Evolutionary conservation across 352 stramenopile genomes (phyloP).

Genomic region (Globisporangium solare): DNA sequence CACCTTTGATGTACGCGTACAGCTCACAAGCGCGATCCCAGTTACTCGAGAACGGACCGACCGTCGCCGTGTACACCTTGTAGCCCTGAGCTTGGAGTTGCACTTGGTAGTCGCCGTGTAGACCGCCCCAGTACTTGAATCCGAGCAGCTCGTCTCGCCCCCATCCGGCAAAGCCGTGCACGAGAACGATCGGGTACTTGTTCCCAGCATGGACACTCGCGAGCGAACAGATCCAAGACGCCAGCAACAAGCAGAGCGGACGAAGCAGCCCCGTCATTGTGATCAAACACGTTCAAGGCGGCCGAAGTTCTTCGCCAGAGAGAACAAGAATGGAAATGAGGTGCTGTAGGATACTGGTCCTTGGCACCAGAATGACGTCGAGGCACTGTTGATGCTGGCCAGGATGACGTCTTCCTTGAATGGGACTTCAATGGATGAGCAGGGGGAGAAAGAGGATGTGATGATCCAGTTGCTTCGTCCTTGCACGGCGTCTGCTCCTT

Average conservation of each 20-base stretch:
- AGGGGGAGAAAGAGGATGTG: too few relatives aligned
- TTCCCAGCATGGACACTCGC: background rate
- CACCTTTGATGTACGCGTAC: constrained; percentile 45
- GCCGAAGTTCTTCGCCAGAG: too few relatives aligned
- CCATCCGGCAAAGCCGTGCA: constrained; percentile 39
- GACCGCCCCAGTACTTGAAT: constrained; percentile 30
- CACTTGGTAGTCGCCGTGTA: constrained; percentile 27
- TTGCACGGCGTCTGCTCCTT: too few relatives aligned
- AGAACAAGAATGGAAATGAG: too few relatives aligned
- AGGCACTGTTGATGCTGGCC: too few relatives aligned
- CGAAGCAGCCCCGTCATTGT: background rate
- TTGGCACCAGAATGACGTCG: too few relatives aligned
- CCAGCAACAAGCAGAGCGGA: background rate
- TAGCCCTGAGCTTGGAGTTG: constrained; percentile 24
- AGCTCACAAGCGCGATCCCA: constrained; percentile 49
- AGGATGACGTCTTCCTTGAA: too few relatives aligned
- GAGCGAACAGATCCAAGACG: background rate
- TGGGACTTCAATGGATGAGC: too few relatives aligned
- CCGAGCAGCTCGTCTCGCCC: constrained; percentile 23
- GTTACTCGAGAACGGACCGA: constrained; percentile 33
- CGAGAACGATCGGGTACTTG: constrained; percentile 29
- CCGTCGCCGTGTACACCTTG: constrained; percentile 21
- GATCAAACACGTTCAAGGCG: too few relatives aligned
- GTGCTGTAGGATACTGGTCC: too few relatives aligned
- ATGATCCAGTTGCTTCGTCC: too few relatives aligned